Conservation (phyloP, 768 basidiomycete species). For the Crepidotus variabilis region DNA sequence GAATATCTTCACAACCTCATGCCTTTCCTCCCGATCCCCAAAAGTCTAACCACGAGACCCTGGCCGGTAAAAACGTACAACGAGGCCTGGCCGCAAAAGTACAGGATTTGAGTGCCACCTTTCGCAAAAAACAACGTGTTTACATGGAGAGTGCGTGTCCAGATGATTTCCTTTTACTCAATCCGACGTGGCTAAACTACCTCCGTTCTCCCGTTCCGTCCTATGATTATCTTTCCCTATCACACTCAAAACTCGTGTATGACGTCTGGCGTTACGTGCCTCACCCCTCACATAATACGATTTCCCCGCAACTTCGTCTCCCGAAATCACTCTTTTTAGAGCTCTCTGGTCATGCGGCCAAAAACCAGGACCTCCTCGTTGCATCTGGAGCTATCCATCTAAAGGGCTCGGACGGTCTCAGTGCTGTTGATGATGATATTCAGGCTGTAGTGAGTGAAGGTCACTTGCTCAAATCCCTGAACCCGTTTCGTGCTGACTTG, state of each 20-base stretch:
- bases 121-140: slow-evolving; percentile 96
- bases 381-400: slow-evolving; percentile 85
- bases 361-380: slow-evolving; percentile 90
- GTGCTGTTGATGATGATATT: slow-evolving; percentile 88
- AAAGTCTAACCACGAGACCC: slow-evolving; percentile 38
- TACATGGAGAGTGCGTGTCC: slow-evolving; percentile 90
- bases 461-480: slow-evolving; percentile 8
- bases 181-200: slow-evolving; percentile 10
- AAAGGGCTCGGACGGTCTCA: slow-evolving; percentile 77
- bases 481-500: slow-evolving; percentile 14
- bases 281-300: not conserved
- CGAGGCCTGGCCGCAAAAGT: slow-evolving; percentile 93
- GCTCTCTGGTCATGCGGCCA: slow-evolving; percentile 95
- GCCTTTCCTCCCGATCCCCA: slow-evolving; percentile 58
- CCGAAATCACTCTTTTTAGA: slow-evolving; percentile 41
- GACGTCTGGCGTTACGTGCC: not conserved
- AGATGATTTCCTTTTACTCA: slow-evolving; percentile 22
- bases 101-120: slow-evolving; percentile 86
- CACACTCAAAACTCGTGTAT: slow-evolving; percentile 6
- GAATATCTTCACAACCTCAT: slow-evolving; percentile 60
- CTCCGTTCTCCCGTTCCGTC: slow-evolving; percentile 10
- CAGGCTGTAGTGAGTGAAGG: slow-evolving; percentile 67
- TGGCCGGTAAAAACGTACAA: slow-evolving; percentile 91
- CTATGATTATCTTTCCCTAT: slow-evolving; percentile 13
- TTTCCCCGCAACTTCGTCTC: slow-evolving; percentile 3